phyloP scores from a whole-genome alignment of 2,329 filamentous ascomycete species.

The Colletotrichum salicis region DNA sequence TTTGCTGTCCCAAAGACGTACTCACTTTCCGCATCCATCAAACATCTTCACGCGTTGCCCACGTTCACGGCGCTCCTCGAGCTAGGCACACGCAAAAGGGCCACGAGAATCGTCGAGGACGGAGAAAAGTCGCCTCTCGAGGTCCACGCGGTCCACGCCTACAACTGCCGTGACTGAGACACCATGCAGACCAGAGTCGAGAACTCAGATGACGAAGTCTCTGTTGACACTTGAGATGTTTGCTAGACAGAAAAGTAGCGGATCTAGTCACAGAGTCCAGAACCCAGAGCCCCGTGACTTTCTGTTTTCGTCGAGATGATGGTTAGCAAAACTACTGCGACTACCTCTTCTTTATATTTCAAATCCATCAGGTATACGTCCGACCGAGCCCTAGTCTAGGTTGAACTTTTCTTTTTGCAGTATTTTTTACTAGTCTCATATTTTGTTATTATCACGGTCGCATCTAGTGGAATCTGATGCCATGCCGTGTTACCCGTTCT shows the following conservation, averaged over 20 bases:
- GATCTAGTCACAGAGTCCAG: neutral
- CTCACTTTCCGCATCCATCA: neutral
- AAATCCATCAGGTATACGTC: neutral
- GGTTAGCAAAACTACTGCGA: neutral
- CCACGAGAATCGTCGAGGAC: neutral
- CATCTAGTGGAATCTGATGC: neutral
- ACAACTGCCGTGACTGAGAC: neutral
- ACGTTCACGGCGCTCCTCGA: neutral
- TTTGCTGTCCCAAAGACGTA: neutral
- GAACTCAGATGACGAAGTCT: neutral
- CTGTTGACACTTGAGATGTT: neutral
- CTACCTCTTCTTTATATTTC: neutral
- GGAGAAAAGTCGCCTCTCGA: neutral
- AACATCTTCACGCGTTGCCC: neutral
- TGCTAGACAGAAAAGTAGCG: too few relatives aligned
- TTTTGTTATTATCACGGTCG: neutral
- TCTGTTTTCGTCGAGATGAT: neutral
- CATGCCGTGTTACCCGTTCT: too few relatives aligned
- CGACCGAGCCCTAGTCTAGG: neutral
- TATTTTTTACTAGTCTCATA: neutral
- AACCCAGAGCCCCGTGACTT: too few relatives aligned
- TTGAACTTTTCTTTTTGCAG: neutral
- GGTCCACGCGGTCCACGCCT: neutral
- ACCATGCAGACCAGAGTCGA: neutral
- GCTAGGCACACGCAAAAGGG: neutral